A percentile compares a stretch with the other conserved stretches of the same genome.
phyloP scores from a whole-genome alignment of 352 stramenopile genomes.

The Phytophthora pini region DNA sequence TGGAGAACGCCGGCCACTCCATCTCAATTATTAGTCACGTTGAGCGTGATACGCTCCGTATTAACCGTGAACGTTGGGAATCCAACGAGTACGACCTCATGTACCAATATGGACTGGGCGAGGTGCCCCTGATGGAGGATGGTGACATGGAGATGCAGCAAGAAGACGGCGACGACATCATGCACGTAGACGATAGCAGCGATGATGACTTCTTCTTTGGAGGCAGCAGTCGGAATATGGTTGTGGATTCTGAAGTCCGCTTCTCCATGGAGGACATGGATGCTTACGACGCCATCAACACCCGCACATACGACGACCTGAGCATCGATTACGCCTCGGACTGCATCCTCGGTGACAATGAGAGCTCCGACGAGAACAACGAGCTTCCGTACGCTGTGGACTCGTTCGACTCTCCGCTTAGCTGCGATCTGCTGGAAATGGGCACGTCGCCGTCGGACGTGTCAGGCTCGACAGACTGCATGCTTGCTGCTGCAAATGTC shows the following conservation, averaged over 20 bases:
- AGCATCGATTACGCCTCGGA: conserved; percentile 71
- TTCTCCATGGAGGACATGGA: conserved; percentile 83
- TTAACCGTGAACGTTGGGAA: conserved; percentile 85
- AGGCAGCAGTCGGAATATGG: conserved; percentile 42
- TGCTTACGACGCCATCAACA: conserved; percentile 64
- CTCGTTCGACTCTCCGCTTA: conserved; percentile 59
- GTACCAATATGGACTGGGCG: conserved; percentile 80
- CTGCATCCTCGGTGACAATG: conserved; percentile 71
- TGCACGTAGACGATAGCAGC: conserved; percentile 59
- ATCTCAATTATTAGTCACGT: conserved; percentile 69
- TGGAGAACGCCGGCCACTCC: conserved; percentile 73
- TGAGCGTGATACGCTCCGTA: conserved; percentile 70
- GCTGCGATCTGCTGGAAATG: conserved; percentile 63
- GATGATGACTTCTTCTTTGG: conserved; percentile 67
- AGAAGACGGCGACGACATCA: conserved; percentile 50
- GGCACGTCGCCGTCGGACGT: conserved; percentile 74
- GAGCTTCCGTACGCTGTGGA: conserved; percentile 72
- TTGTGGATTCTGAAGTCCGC: conserved; percentile 58
- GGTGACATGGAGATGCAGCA: conserved; percentile 58
- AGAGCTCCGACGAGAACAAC: conserved; percentile 57
- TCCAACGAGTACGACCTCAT: conserved; percentile 88
- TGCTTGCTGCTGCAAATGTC: conserved; percentile 48
- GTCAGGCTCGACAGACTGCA: conserved; percentile 49
- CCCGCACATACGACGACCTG: conserved; percentile 68
- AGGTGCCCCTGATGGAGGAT: conserved; percentile 68